A percentile compares a stretch with the other conserved stretches of the same genome.
Conservation (phyloP, 441 rosid species). For the Euphorbia schlechtendalii region DNA sequence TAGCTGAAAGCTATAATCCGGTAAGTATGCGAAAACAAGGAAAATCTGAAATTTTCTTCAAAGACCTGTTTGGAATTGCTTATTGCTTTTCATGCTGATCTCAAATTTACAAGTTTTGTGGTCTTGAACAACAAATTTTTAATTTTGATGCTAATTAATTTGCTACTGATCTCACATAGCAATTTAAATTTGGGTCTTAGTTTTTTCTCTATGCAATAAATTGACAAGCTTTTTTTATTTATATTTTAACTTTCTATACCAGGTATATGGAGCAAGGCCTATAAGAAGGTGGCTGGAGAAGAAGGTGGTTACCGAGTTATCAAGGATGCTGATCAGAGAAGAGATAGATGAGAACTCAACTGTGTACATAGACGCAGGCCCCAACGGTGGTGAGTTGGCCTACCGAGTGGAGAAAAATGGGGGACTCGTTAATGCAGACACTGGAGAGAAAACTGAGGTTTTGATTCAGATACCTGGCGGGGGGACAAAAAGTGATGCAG, state of each 20-base stretch:
- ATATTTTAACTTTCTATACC: not conserved
- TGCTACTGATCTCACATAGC: too few relatives aligned
- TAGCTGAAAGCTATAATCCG: conserved; percentile 46
- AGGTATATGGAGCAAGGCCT: conserved; percentile 86
- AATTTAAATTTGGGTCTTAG: too few relatives aligned
- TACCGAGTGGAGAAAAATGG: conserved; percentile 71
- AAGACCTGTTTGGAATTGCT: fast-evolving
- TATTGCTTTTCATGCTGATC: too few relatives aligned
- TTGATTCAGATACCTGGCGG: conserved; percentile 49
- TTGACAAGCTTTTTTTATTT: not conserved
- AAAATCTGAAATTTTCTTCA: fast-evolving
- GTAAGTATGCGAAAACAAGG: conserved; percentile 31
- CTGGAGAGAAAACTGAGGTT: conserved; percentile 64
- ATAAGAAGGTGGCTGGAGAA: conserved; percentile 87
- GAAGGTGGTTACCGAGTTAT: conserved; percentile 72
- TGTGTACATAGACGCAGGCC: conserved; percentile 50
- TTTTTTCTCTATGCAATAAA: too few relatives aligned
- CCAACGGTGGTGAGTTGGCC: conserved; percentile 31
- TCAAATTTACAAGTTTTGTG: too few relatives aligned
- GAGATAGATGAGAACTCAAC: conserved; percentile 81
- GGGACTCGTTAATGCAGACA: conserved; percentile 61
- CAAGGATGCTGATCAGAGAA: conserved; percentile 64
- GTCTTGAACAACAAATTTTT: too few relatives aligned
- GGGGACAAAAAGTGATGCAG: too few relatives aligned
- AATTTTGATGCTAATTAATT: too few relatives aligned